These are phyloP conservation scores for Magnusiomyces magnusii DNA, from an alignment of 1,139 yeast genomes.

Conservation along the genomic window DNA sequence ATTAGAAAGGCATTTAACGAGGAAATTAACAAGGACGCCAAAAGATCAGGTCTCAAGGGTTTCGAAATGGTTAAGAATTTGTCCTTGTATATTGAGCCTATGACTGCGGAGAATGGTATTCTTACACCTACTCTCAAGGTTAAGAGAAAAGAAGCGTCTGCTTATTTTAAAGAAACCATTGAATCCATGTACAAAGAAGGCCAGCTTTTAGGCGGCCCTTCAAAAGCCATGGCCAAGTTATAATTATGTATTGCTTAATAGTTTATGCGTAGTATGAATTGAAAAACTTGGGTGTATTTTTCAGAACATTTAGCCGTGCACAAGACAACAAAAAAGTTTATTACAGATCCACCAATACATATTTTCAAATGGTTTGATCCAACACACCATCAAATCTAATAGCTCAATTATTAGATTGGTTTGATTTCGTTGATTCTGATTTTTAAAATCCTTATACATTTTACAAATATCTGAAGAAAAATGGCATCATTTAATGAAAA, in stretches of 20 bases:
- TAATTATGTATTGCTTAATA: not conserved
- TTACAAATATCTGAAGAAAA: not conserved
- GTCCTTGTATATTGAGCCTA: conserved; percentile 54
- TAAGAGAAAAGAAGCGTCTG: conserved; percentile 53
- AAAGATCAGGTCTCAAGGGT: conserved; percentile 34
- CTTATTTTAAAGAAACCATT: conserved; percentile 43
- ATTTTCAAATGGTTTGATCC: no score
- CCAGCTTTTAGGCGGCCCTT: conserved; percentile 26
- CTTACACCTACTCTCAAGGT: conserved; percentile 73
- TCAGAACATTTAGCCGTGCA: not conserved
- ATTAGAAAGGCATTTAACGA: conserved; percentile 31
- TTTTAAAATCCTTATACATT: not conserved
- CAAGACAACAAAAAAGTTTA: not conserved
- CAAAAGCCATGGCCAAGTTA: not conserved
- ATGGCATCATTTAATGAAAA: not conserved
- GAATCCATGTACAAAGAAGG: conserved; percentile 57
- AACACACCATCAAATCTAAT: no score
- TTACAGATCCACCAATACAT: not conserved
- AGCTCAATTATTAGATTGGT: not conserved
- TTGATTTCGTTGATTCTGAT: not conserved
- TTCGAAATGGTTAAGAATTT: conserved; percentile 64
- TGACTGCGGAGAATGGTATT: conserved; percentile 55
- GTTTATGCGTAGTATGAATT: not conserved
- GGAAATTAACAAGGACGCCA: conserved; percentile 30
- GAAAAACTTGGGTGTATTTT: not conserved